Percentiles rank a stretch among this genome's conserved stretches.
phyloP scores from a whole-genome alignment of 108 stramenopile species.

The Skeletonema menzelii region DNA sequence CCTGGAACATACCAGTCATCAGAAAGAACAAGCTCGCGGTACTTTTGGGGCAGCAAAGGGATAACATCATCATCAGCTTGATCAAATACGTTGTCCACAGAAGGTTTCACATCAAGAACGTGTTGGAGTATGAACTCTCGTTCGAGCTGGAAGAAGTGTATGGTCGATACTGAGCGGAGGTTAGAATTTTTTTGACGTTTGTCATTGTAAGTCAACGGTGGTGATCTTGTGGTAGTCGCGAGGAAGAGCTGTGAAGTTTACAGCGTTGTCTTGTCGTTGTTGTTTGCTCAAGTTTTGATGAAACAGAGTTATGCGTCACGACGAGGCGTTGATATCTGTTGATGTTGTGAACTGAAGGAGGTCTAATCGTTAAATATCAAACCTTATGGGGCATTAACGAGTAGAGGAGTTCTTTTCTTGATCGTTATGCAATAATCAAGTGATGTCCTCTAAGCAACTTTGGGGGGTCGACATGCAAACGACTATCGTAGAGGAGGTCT shows the following conservation, averaged over 20 bases:
- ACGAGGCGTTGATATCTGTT: no score
- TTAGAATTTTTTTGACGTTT: not conserved
- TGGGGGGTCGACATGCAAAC: no score
- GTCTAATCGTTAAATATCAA: not conserved
- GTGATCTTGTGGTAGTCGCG: not conserved
- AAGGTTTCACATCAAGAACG: conserved; percentile 8
- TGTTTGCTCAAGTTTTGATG: not conserved
- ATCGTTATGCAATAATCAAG: no score
- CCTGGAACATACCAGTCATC: conserved; percentile 18
- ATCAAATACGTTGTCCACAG: conserved; percentile 7
- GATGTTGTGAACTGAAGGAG: not conserved
- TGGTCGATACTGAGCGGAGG: conserved; percentile 6
- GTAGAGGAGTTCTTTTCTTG: not conserved
- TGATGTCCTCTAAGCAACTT: not conserved
- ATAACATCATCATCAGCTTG: conserved; percentile 7
- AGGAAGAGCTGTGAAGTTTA: not conserved
- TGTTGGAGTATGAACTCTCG: conserved; percentile 37
- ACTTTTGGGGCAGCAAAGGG: conserved; percentile 21
- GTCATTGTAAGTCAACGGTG: not conserved
- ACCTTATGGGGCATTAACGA: not conserved
- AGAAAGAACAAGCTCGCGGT: conserved; percentile 12
- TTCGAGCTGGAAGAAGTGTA: conserved; percentile 46
- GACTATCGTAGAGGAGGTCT: no score
- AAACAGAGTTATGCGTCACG: not conserved
- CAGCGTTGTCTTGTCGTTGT: not conserved